These are phyloP conservation scores for Sarcocystis neurona DNA, from an alignment of 169 alveolate genomes.

Conservation along the genomic window DNA sequence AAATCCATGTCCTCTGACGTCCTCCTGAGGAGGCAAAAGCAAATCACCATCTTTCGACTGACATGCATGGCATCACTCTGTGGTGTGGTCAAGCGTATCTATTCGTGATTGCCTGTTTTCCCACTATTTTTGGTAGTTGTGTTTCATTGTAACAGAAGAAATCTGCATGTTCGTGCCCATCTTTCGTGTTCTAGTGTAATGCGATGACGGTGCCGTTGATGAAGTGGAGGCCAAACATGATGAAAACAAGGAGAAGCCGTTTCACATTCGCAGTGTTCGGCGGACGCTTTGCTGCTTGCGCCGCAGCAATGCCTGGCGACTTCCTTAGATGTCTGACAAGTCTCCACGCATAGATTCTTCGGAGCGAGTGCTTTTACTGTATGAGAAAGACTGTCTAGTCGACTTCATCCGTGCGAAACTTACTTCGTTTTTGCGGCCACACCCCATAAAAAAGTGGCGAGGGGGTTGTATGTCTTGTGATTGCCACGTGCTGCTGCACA, in stretches of 20 bases:
- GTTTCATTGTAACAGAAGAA: not conserved
- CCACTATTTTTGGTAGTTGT: not conserved
- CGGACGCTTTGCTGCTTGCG: constrained; percentile 64
- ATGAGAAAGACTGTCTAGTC: too few relatives aligned
- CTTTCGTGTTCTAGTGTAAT: not conserved
- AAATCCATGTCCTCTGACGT: not conserved
- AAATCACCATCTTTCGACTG: constrained; percentile 18
- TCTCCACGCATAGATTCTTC: not conserved
- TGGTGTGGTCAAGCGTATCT: not conserved
- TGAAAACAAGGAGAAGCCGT: constrained; percentile 49
- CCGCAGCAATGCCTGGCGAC: constrained; percentile 68
- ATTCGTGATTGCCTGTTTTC: not conserved
- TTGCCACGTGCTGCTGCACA: too few relatives aligned
- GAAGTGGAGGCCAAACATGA: constrained; percentile 13
- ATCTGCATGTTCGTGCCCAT: not conserved
- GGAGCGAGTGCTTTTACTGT: too few relatives aligned
- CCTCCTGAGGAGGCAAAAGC: not conserved
- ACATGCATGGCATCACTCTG: not conserved
- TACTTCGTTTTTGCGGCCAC: too few relatives aligned
- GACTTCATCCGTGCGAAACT: too few relatives aligned
- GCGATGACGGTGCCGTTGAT: not conserved
- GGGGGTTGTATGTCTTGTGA: too few relatives aligned
- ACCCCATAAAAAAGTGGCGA: too few relatives aligned
- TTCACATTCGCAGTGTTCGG: constrained; percentile 67
- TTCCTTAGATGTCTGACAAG: constrained; percentile 63